Percentiles rank a stretch among this genome's conserved stretches.
Evolutionary conservation across 2,329 filamentous ascomycete species (phyloP).

Genomic region (Fusarium solani-melongenae): DNA sequence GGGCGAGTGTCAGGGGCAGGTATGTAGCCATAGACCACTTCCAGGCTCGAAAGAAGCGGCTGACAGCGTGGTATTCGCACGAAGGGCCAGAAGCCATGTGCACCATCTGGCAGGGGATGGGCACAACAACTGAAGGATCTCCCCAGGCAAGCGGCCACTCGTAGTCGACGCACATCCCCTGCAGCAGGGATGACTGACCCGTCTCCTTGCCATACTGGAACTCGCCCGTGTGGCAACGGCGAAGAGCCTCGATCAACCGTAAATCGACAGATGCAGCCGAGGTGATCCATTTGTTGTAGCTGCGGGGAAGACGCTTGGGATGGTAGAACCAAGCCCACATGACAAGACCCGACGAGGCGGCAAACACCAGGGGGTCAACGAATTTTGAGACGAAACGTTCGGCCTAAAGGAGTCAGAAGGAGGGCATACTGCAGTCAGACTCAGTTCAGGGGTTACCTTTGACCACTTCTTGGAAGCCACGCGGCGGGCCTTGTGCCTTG

Average conservation of each 20-base stretch:
- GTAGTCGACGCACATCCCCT: constrained; percentile 79
- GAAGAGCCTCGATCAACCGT: constrained; percentile 79
- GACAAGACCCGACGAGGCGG: constrained; percentile 76
- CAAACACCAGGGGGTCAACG: constrained; percentile 77
- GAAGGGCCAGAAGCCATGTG: constrained; percentile 81
- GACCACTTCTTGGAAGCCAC: constrained; percentile 60
- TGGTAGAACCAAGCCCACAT: constrained; percentile 93
- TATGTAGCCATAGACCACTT: constrained; percentile 81
- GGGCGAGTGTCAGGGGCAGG: constrained; percentile 76
- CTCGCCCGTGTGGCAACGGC: constrained; percentile 69
- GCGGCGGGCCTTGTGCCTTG: constrained; percentile 58
- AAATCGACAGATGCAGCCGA: constrained; percentile 79
- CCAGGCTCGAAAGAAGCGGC: constrained; percentile 76
- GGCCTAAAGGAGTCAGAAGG: constrained; percentile 39
- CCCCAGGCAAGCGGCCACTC: constrained; percentile 76
- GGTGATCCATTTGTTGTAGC: constrained; percentile 86
- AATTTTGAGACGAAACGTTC: constrained; percentile 51
- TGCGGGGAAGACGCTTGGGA: constrained; percentile 74
- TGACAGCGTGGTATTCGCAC: constrained; percentile 79
- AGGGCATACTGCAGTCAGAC: not conserved
- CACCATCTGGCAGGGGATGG: constrained; percentile 85
- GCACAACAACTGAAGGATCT: constrained; percentile 74
- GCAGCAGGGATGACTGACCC: constrained; percentile 74
- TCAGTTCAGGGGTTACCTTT: constrained; percentile 46
- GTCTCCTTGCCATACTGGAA: constrained; percentile 81